Base-by-base conservation (phyloP, 257 asterid species). In the Leptodermis oblonga region DNA sequence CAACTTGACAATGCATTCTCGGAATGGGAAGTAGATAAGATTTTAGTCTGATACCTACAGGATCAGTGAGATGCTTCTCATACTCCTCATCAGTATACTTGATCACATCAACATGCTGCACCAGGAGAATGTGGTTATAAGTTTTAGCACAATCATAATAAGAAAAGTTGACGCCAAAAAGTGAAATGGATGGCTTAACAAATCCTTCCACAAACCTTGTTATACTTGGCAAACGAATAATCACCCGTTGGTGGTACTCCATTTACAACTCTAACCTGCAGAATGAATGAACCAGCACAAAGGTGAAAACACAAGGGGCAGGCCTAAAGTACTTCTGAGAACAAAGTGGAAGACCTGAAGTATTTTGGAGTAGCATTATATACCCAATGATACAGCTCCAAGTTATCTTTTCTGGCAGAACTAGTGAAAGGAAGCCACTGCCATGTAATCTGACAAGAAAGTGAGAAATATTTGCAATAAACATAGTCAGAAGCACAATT, bases 331-430 rank as follows among this genome's bases (percentile, higher is more conserved):
- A 66, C 41, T n/a, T 26, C 1, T 46, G 33, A 39, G 10, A 39
- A 39, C 43, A 39, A 23, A 9, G 42, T 0, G 52, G 30, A 20
- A 20, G 18, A 52, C 17, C 39, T 28, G 14, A 22, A 56, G 46
- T 26, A 70, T 23, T 26, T 26, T 0, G 39, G 42, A 64, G 25
- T 45, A 23, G 55, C 5, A 59, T 67, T 49, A 74, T 82, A 53
- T 84, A 94, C 99, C 99, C 97, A 94, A 74, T 94, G 99, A 80
- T 82, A 94, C 70, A 94, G 96, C 86, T 89, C 89, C 74, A 94
- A 78, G 75, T 80, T 67, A 69, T 94, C 99, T 81, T 85, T 89
- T 82, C 99, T 75, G 17, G 97, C 97, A 66, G 99, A 89, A 83
- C 72, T 91, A 37, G 95, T 85, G 78, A 94, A 91, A 30, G 97